Conservation (phyloP, 768 basidiomycete species). For the Macrocybe gigantea region DNA sequence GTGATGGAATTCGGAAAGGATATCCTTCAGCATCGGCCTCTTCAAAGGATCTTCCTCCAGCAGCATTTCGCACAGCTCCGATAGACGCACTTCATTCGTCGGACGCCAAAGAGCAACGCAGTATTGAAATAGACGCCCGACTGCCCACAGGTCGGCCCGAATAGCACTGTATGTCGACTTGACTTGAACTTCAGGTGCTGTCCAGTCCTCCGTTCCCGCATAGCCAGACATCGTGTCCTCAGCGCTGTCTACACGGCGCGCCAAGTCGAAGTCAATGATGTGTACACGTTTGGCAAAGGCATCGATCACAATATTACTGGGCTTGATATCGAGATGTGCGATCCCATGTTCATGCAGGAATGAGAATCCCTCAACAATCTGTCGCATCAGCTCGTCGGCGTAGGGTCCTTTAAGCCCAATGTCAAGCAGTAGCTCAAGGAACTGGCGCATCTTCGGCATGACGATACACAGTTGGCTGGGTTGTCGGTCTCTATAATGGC, state of each 20-base stretch:
- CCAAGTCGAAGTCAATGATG: not conserved
- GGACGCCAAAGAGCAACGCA: no score
- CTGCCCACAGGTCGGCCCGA: not conserved
- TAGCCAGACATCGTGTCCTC: not conserved
- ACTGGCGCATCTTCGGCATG: no score
- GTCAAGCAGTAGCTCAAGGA: no score
- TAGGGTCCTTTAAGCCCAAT: no score
- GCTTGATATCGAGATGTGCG: conserved; percentile 1
- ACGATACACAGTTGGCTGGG: no score
- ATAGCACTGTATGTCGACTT: not conserved
- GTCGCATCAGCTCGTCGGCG: no score
- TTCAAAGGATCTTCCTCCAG: no score
- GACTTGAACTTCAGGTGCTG: not conserved
- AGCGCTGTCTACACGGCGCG: not conserved
- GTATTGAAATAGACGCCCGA: not conserved
- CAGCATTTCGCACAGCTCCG: no score
- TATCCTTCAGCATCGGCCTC: no score
- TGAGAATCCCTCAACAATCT: conserved; percentile 1
- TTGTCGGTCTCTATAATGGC: no score
- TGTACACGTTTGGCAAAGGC: not conserved
- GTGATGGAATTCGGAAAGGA: no score
- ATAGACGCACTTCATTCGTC: not conserved
- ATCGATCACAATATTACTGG: not conserved
- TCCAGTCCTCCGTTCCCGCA: not conserved
- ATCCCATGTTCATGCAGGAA: not conserved